A percentile compares a stretch with the other conserved stretches of the same genome.
These are phyloP conservation scores for Ophiostoma tasmaniense DNA, from an alignment of 2,329 filamentous ascomycete genomes.

Conservation along the genomic window DNA sequence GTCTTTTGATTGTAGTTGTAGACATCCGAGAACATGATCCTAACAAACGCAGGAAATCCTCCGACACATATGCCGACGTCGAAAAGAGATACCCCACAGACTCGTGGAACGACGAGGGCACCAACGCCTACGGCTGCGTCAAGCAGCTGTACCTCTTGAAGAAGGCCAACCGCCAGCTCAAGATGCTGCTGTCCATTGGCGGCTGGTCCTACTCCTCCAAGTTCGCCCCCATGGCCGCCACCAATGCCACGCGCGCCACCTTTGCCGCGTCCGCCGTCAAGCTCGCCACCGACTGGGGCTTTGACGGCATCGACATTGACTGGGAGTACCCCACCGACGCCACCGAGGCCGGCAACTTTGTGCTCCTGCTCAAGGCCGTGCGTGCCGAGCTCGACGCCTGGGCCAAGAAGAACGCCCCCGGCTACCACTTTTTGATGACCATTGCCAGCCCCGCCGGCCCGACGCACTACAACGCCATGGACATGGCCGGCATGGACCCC, in stretches of 20 bases:
- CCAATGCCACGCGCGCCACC: slow-evolving; percentile 47
- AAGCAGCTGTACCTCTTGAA: slow-evolving; percentile 76
- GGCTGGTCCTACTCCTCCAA: slow-evolving; percentile 69
- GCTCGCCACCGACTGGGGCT: slow-evolving; percentile 64
- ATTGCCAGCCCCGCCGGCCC: slow-evolving; percentile 44
- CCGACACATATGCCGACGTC: slow-evolving; percentile 60
- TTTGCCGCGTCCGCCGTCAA: slow-evolving; percentile 64
- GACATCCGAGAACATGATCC: neutral
- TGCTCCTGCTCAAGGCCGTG: slow-evolving; percentile 37
- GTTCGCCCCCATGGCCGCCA: slow-evolving; percentile 60
- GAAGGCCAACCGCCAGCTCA: slow-evolving; percentile 66
- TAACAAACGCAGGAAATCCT: slow-evolving; percentile 32
- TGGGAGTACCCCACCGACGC: slow-evolving; percentile 34
- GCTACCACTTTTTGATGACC: slow-evolving; percentile 45
- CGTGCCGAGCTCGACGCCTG: slow-evolving; percentile 42
- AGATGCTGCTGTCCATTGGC: slow-evolving; percentile 71
- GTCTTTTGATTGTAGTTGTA: too few species aligned
- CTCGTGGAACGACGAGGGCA: slow-evolving; percentile 55
- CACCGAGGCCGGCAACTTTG: slow-evolving; percentile 36
- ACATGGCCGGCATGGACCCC: slow-evolving; percentile 44
- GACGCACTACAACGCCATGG: slow-evolving; percentile 34
- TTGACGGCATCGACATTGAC: slow-evolving; percentile 32
- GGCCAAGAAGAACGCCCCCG: slow-evolving; percentile 34
- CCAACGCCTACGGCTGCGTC: slow-evolving; percentile 70
- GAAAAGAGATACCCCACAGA: slow-evolving; percentile 67